phyloP scores from a whole-genome alignment of 208 protist species.

The Tritrichomonas musculus region DNA sequence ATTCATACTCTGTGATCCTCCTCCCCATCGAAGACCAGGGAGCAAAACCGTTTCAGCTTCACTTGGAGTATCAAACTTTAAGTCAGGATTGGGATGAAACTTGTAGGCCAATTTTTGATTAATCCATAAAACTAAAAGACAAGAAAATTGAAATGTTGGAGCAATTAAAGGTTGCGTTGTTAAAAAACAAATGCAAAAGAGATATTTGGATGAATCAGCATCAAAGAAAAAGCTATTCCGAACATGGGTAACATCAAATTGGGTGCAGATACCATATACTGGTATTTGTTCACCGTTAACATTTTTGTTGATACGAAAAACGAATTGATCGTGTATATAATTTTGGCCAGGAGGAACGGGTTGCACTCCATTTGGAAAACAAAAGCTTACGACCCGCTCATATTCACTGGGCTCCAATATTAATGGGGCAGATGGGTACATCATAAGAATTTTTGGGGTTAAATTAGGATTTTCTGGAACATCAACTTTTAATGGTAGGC shows the following conservation, averaged over 20 bases:
- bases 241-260: neutral
- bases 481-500: neutral
- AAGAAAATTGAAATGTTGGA: too few species aligned
- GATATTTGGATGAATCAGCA: neutral
- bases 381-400: neutral
- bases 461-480: neutral
- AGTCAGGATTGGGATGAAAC: too few species aligned
- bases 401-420: neutral
- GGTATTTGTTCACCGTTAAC: neutral
- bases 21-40: too few species aligned
- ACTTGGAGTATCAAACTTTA: too few species aligned
- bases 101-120: too few species aligned
- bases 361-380: neutral
- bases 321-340: neutral
- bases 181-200: neutral
- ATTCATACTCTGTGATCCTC: too few species aligned
- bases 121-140: too few species aligned
- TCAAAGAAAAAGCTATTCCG: neutral
- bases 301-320: neutral
- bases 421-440: neutral
- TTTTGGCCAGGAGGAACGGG: neutral
- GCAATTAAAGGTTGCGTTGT: neutral
- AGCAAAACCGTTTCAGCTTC: too few species aligned
- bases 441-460: neutral
- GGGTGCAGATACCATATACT: neutral